Percentiles rank a stretch among this genome's conserved stretches.
phyloP scores from a whole-genome alignment of 225 moss, liverwort and hornwort species.

The Climacium dendroides region DNA sequence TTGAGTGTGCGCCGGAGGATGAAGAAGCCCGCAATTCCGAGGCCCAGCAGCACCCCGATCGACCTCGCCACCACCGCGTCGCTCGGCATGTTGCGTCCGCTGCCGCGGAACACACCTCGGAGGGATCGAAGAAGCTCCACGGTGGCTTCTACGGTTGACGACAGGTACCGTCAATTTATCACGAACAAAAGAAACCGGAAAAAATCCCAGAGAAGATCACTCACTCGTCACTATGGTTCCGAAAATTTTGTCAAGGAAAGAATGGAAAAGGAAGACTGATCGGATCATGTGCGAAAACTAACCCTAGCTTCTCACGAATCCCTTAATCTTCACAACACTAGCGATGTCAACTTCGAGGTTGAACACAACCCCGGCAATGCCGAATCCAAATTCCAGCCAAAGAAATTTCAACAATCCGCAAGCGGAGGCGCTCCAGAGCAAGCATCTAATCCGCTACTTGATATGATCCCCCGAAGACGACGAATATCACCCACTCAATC shows the following conservation, averaged over 20 bases:
- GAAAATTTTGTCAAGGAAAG: neutral
- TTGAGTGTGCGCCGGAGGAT: constrained; percentile 57
- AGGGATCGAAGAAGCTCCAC: constrained; percentile 33
- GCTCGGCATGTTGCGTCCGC: constrained; percentile 42
- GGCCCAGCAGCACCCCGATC: constrained; percentile 69
- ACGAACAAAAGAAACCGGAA: neutral
- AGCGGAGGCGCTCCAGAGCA: neutral
- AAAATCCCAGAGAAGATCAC: neutral
- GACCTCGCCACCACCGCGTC: constrained; percentile 62
- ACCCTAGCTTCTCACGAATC: neutral
- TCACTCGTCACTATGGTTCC: neutral
- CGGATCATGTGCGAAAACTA: neutral
- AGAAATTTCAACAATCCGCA: neutral
- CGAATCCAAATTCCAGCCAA: neutral
- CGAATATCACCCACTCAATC: neutral
- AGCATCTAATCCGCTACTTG: neutral
- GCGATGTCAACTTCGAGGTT: neutral
- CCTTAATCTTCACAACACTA: neutral
- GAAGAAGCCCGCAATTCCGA: constrained; percentile 90
- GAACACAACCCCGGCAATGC: neutral
- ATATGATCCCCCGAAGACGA: neutral
- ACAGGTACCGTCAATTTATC: neutral
- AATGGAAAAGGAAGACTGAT: neutral
- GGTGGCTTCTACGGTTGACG: neutral
- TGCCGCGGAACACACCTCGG: constrained; percentile 15